Base-by-base conservation (phyloP, 1,284 basidiomycete genomes). In the Ganoderma resinaceum region DNA sequence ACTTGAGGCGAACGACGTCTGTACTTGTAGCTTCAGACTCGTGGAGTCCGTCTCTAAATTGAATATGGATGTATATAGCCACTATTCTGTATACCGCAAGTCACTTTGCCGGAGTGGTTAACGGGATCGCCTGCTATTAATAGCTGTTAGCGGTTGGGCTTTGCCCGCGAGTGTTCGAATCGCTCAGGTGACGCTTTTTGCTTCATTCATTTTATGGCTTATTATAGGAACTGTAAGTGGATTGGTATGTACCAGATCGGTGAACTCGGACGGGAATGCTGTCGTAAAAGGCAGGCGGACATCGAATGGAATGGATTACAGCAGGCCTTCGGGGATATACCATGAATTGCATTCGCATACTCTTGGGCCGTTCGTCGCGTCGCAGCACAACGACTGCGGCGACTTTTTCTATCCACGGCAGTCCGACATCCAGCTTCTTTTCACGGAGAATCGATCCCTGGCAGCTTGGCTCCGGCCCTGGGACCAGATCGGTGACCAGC, bases 41-140 rank as follows among this genome's bases (percentile, higher is more conserved):
- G n/a, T n/a, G n/a, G n/a, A n/a, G n/a, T n/a, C n/a, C n/a, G n/a
- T n/a, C n/a, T n/a, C n/a, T n/a, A n/a, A n/a, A 5, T 38, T 8
- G 9, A 5, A 38, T 2, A 2, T 12, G 9, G 37, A 38, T 38
- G 6, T 38, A 38, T 11, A 2, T 8, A 11, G 9, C 11, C 9
- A 38, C 37, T 38, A 11, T 5, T 12, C 37, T 38, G 6, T 12
- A 33, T 61, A 12, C 61, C 37, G 37, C 61, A 63, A 52, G 91
- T 91, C 91, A 91, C 91, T 91, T 93, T 93, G 91, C 91, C 91
- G 90, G 91, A 93, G 91, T 92, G 91, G 91, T 93, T 92, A 92
- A 92, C 91, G 91, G 91, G 91, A 92, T 93, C 91, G 91, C 91
- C 91, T 93, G 91, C 91, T 92, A 92, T 75, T 71, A 61, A 49